Base-by-base conservation (phyloP, 495 filamentous ascomycete species). In the Paragyromitra xinjiangensis region DNA sequence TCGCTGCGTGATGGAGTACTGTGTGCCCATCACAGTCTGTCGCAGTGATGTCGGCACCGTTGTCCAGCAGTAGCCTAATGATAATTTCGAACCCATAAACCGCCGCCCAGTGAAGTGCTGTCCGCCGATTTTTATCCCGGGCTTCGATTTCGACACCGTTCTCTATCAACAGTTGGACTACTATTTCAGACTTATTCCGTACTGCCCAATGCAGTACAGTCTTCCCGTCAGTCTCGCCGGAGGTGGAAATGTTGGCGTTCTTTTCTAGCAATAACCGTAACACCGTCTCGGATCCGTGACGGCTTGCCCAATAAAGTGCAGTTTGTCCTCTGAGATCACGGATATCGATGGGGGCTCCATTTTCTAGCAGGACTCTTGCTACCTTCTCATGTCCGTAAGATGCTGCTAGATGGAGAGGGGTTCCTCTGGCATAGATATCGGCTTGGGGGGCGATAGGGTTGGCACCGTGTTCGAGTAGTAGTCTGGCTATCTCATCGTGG, bases 271-370 rank as follows among this genome's bases (percentile, higher is more conserved):
- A 44, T 48, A 79, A 22, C n/a, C 64, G 67, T 9, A 78, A 26
- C 26, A 79, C 76, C 9, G 66, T 40, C 53, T 79, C 77, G 16
- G 67, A 71, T 5, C 74, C 77, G 26, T 71, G 68, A 2, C 75
- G 77, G 2, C 53, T 61, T 37, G 77, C 77, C 77, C 75, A 79
- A 39, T 71, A 79, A 40, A 79, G 77, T 9, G 77, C 50, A 6
- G 40, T 78, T 55, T 56, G 77, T 16, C 77, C 75, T 24, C 74
- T 77, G 56, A 51, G 14, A 29, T 77, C 74, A 29, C 51, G 51
- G 2, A 45, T 56, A 61, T 77, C 69, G 68, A 77, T 51, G 6
- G 69, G 45, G 34, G 69, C 61, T n/a, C 74, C 74, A 26, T 65
- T 73, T 14, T 77, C 74, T n/a, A 77, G 44, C 9, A 77, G 29